Base-by-base conservation (phyloP, 805 yeast species). In the Candida patagonica region DNA sequence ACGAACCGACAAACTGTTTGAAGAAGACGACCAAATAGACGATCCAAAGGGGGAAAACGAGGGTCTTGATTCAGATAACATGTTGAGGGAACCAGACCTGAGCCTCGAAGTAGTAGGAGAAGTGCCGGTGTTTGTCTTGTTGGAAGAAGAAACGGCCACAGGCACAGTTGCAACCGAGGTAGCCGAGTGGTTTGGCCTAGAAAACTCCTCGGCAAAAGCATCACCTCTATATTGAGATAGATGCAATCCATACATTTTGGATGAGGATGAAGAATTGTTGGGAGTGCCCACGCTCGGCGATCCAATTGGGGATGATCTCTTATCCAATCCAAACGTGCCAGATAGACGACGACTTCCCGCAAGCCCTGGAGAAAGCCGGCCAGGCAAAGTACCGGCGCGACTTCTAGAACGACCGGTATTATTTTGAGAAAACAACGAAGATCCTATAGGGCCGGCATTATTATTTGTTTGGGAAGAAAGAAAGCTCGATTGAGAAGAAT, bases 341-440 rank as follows among this genome's bases (percentile, higher is more conserved):
- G 37, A 20, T 15, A 21, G 9, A 13, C 35, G 24, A 5, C 24
- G 15, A 8, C 20, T 35, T 10, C 34, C 40, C 3, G 12, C 30
- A 13, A 48, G 45, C 23, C 48, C 57, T 19, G 66, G 55, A 31
- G 61, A 53, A 40, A 78, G 67, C 35, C 79, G 62, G 16, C 87
- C 76, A 6, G 92, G 89, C 35, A 83, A 62, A 10, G 94, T 83
- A 2, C 92, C 92, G 2, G 92, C 82, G 47, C 94, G 69, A 33
- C 81, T 75, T 45, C 92, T 69, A 12, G 74, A 66, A 49, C 75
- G 62, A 9, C 16, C 35, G 3, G 29, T 6, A n/a, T 26, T 15
- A 4, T 26, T n/a, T n/a, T 12, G 15, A 15, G 12, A 12, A 30
- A 38, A 65, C 56, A 19, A 56, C 55, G 2, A 72, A 67, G 50